Evolutionary conservation across 179 eudicot genomes (phyloP).

Genomic region (Sideroxylon spinosum): DNA sequence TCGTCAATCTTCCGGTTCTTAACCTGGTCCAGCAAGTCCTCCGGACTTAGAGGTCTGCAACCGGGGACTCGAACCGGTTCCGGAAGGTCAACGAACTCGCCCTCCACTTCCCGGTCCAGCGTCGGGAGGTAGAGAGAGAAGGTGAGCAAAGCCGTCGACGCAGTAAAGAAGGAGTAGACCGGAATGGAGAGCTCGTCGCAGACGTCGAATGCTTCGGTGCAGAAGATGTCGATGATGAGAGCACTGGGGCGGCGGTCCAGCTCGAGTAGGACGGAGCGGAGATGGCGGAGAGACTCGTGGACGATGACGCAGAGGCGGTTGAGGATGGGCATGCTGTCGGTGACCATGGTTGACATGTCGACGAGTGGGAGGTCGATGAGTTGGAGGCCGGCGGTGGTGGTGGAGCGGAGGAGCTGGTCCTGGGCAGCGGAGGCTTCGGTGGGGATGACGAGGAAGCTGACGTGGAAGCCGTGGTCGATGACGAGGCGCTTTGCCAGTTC

Average conservation of each 20-base stretch:
- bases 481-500: conserved; percentile 45
- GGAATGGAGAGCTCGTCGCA: conserved; percentile 35
- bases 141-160: conserved; percentile 26
- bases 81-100: conserved; percentile 28
- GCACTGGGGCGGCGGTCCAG: conserved; percentile 32
- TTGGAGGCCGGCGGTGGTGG: neutral
- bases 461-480: conserved; percentile 27
- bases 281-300: neutral
- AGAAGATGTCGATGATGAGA: conserved; percentile 38
- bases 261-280: conserved; percentile 25
- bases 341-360: conserved; percentile 14
- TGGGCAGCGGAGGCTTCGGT: conserved; percentile 24
- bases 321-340: conserved; percentile 7
- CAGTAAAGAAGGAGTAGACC: conserved; percentile 30
- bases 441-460: conserved; percentile 37
- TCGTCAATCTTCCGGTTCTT: conserved; percentile 13
- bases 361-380: conserved; percentile 25
- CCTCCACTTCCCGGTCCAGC: conserved; percentile 26
- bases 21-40: conserved; percentile 25
- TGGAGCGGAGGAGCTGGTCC: conserved; percentile 22
- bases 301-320: conserved; percentile 24
- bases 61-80: conserved; percentile 36
- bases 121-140: conserved; percentile 30
- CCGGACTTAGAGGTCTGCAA: conserved; percentile 31
- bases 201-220: conserved; percentile 31